Conservation (phyloP, 805 yeast genomes). For the Ogataea methylovora region DNA sequence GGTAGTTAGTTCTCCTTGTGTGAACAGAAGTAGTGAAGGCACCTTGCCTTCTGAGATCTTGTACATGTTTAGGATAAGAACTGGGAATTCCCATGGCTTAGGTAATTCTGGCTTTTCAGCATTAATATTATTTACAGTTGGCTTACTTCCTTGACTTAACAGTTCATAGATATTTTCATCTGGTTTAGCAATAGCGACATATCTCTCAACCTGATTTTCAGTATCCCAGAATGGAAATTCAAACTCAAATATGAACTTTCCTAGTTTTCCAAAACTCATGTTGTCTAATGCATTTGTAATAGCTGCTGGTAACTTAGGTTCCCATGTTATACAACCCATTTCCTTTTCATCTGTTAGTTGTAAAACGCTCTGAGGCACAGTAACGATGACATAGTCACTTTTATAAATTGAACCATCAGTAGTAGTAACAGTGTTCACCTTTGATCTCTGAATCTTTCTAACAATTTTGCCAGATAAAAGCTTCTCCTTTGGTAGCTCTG, state of each 20-base stretch:
- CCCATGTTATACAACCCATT: slow-evolving; percentile 44
- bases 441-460: slow-evolving; percentile 24
- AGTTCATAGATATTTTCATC: slow-evolving; percentile 11
- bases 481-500: slow-evolving; percentile 29
- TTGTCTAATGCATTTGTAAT: slow-evolving; percentile 36
- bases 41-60: slow-evolving; percentile 33
- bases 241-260: slow-evolving; percentile 69
- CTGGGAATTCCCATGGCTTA: slow-evolving; percentile 50
- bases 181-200: slow-evolving; percentile 36
- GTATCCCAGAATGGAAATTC: slow-evolving; percentile 51
- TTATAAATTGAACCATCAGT: slow-evolving; percentile 21
- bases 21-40: slow-evolving; percentile 58
- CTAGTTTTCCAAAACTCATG: slow-evolving; percentile 60
- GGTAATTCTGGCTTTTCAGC: slow-evolving; percentile 19
- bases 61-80: slow-evolving; percentile 53
- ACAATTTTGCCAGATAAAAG: slow-evolving; percentile 38
- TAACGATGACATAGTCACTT: slow-evolving; percentile 57
- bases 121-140: not conserved
- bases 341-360: slow-evolving; percentile 24
- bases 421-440: slow-evolving; percentile 25
- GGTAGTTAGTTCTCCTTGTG: slow-evolving; percentile 70
- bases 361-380: slow-evolving; percentile 72
- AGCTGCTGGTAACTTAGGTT: slow-evolving; percentile 43
- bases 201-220: slow-evolving; percentile 37
- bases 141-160: slow-evolving; percentile 4